These are phyloP conservation scores for Fonsecaea monophora DNA, from an alignment of 2,329 filamentous ascomycete genomes.

Conservation along the genomic window DNA sequence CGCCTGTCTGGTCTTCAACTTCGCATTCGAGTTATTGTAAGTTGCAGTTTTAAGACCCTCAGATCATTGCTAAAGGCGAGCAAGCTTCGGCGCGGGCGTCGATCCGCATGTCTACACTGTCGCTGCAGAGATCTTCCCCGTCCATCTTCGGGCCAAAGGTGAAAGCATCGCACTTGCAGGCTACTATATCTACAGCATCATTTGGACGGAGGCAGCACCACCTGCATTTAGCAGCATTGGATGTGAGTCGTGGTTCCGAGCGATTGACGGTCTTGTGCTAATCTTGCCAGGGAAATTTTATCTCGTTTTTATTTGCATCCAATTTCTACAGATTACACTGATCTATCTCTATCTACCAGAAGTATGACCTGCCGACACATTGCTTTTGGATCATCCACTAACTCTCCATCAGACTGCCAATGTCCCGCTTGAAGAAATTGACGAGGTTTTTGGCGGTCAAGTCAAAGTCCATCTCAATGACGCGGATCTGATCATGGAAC, in stretches of 20 bases:
- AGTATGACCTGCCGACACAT: neutral
- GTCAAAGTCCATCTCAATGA: neutral
- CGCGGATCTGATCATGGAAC: no score
- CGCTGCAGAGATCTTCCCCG: neutral
- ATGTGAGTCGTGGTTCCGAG: neutral
- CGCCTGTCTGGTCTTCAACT: neutral
- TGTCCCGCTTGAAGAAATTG: conserved; percentile 3
- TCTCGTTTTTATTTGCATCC: neutral
- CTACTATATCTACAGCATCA: neutral
- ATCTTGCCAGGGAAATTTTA: neutral
- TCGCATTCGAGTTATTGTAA: neutral
- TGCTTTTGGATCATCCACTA: neutral
- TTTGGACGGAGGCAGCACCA: conserved; percentile 5
- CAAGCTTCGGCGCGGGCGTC: neutral
- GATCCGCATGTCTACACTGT: neutral
- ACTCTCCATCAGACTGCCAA: neutral
- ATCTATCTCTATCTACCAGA: neutral
- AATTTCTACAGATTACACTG: neutral
- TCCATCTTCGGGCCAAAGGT: neutral
- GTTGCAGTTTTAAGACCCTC: no score
- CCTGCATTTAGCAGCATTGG: neutral
- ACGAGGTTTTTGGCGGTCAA: neutral
- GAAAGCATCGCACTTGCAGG: neutral
- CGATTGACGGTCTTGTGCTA: neutral
- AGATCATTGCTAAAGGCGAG: neutral